Conservation (phyloP, 768 basidiomycete species). For the Russula emetica region DNA sequence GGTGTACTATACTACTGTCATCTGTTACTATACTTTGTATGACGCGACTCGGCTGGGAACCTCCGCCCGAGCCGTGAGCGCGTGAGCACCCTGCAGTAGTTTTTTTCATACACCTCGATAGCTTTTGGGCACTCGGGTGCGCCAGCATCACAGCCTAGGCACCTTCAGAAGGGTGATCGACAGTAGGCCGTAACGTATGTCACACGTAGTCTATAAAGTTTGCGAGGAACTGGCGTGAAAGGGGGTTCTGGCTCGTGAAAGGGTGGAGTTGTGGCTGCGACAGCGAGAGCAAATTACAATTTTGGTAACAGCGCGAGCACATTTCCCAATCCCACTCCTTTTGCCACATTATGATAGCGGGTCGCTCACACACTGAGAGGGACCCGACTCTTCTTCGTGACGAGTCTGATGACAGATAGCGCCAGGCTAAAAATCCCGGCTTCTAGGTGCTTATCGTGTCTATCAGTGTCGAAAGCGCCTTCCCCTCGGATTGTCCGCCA, state of each 20-base stretch:
- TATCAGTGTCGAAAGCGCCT: slow-evolving; percentile 1
- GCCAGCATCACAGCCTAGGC: background rate
- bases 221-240: slow-evolving; percentile 15
- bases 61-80: background rate
- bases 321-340: background rate
- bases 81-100: background rate
- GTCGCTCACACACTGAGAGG: background rate
- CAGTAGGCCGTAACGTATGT: background rate
- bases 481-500: background rate
- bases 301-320: background rate
- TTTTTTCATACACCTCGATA: background rate
- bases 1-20: background rate
- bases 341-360: background rate
- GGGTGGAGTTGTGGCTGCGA: slow-evolving; percentile 7
- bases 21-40: background rate
- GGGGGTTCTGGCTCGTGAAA: slow-evolving; percentile 21
- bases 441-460: background rate
- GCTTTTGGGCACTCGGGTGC: background rate
- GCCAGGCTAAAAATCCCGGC: background rate
- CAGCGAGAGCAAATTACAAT: background rate
- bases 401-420: slow-evolving; percentile 8
- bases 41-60: slow-evolving; percentile 2
- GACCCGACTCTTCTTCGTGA: background rate
- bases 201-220: background rate
- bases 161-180: background rate